Conservation (phyloP, 768 basidiomycete genomes). For the Tylopilus balloui region DNA sequence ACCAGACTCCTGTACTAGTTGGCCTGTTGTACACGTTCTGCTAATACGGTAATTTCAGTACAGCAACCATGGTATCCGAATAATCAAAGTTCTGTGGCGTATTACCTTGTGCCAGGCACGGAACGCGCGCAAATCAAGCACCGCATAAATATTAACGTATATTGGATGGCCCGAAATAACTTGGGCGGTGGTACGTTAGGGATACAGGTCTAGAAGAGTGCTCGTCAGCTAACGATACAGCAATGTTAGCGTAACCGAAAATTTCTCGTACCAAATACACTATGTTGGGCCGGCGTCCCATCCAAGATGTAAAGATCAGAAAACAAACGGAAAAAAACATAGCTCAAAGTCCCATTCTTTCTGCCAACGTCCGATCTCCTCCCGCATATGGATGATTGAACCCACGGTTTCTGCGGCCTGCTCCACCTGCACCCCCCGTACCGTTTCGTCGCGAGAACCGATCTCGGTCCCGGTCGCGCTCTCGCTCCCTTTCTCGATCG, state of each 20-base stretch:
- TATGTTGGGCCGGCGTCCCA: constrained; percentile 24
- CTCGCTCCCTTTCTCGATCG: constrained; percentile 34
- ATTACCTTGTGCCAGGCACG: not conserved
- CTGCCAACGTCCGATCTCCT: constrained; percentile 78
- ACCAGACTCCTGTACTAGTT: not conserved
- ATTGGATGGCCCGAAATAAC: constrained; percentile 18
- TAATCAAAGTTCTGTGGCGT: too few species aligned
- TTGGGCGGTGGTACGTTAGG: constrained; percentile 24
- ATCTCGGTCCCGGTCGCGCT: constrained; percentile 33
- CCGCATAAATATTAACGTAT: constrained; percentile 29
- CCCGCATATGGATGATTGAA: constrained; percentile 34
- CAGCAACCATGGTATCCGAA: not conserved
- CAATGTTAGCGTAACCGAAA: constrained; percentile 4
- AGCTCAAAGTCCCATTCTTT: constrained; percentile 71
- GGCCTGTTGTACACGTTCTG: not conserved
- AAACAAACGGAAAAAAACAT: constrained; percentile 14
- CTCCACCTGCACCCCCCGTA: constrained; percentile 36
- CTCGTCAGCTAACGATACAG: constrained; percentile 32
- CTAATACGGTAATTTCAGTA: too few species aligned
- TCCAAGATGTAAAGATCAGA: constrained; percentile 18
- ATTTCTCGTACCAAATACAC: constrained; percentile 37
- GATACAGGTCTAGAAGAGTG: constrained; percentile 31
- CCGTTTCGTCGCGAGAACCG: constrained; percentile 42
- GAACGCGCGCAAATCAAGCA: not conserved
- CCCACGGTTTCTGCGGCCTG: constrained; percentile 35